Conservation (phyloP, 140 eudicot species). For the Oenanthe javanica region DNA sequence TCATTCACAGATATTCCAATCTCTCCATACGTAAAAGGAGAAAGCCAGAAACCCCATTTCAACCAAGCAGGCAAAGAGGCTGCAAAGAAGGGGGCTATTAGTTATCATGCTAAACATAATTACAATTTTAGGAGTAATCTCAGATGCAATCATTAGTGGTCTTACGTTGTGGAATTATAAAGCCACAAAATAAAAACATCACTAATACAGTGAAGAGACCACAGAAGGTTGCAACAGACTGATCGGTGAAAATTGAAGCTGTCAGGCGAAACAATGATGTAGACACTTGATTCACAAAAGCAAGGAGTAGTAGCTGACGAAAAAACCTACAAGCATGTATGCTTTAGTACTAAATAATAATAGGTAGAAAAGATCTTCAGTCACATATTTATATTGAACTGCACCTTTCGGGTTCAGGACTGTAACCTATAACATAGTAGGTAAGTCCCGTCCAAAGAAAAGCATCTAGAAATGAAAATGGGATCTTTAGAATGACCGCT, state of each 20-base stretch:
- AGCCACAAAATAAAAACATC: slow-evolving; percentile 63
- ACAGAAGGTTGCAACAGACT: slow-evolving; percentile 48
- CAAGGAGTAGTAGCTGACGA: slow-evolving; percentile 7
- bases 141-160: background rate
- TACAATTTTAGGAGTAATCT: background rate
- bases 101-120: too few relatives aligned
- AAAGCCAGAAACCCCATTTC: slow-evolving; percentile 11
- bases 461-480: slow-evolving; percentile 35
- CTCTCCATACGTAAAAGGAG: slow-evolving; percentile 12
- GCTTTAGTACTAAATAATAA: background rate
- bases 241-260: slow-evolving; percentile 52
- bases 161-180: slow-evolving; percentile 35
- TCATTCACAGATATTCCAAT: slow-evolving; percentile 11
- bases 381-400: background rate
- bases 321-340: background rate
- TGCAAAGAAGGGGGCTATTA: slow-evolving; percentile 1
- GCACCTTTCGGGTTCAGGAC: slow-evolving; percentile 36
- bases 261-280: slow-evolving; percentile 37
- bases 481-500: slow-evolving; percentile 51
- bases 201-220: slow-evolving; percentile 39
- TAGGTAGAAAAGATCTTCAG: background rate
- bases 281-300: slow-evolving; percentile 10
- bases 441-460: slow-evolving; percentile 24
- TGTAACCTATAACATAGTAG: slow-evolving; percentile 57
- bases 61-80: slow-evolving; percentile 13